Evolutionary conservation across 2,329 filamentous ascomycete species (phyloP).

Genomic region (Cladosporium sp.): DNA sequence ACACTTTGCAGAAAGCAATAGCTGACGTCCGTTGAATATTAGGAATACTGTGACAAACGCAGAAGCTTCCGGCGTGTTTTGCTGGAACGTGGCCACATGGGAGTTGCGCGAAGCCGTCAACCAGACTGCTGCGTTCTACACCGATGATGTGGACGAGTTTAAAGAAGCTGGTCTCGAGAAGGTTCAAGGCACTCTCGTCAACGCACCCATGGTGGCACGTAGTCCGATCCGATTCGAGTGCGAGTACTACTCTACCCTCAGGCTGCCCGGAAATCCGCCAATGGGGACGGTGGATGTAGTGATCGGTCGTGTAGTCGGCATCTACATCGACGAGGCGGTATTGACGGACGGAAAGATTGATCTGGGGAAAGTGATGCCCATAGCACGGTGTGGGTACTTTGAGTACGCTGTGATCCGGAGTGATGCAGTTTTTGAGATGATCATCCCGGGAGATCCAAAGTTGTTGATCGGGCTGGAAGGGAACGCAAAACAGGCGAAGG

Average conservation of each 20-base stretch:
- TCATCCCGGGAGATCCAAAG: conserved; percentile 38
- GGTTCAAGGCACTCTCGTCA: conserved; percentile 40
- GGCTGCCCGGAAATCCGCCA: conserved; percentile 54
- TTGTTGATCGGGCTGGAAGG: conserved; percentile 37
- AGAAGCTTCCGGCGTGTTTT: conserved; percentile 57
- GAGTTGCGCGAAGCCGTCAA: conserved; percentile 58
- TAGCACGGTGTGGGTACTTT: conserved; percentile 62
- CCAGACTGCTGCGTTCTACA: conserved; percentile 53
- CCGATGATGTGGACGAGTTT: conserved; percentile 57
- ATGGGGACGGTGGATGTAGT: conserved; percentile 60
- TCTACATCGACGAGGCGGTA: conserved; percentile 58
- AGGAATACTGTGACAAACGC: conserved; percentile 57
- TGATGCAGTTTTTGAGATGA: conserved; percentile 58
- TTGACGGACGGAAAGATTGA: conserved; percentile 58
- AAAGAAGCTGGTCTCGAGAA: conserved; percentile 52
- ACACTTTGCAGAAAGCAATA: conserved; percentile 1
- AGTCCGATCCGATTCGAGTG: conserved; percentile 63
- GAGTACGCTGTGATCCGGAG: conserved; percentile 58
- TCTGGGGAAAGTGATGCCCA: conserved; percentile 57
- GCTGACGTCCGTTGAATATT: background rate
- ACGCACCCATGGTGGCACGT: conserved; percentile 54
- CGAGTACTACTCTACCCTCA: conserved; percentile 55
- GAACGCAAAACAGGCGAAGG: conserved; percentile 24
- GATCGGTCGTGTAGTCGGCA: conserved; percentile 57
- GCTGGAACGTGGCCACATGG: conserved; percentile 62